Conservation (phyloP, 73 alveolate genomes). For the Symbiodinium natans region DNA sequence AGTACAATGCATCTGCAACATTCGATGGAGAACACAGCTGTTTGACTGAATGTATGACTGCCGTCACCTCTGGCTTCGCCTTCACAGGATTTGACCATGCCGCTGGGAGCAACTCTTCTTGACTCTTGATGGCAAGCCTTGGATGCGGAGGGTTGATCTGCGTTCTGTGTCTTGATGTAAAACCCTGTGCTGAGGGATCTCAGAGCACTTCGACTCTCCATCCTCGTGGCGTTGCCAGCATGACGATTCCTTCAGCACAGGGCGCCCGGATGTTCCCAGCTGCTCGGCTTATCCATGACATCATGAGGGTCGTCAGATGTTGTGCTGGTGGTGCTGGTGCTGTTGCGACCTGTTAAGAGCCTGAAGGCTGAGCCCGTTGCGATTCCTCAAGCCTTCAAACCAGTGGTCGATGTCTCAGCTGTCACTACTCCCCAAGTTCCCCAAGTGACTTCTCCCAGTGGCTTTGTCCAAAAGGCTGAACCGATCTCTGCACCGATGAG, state of each 20-base stretch:
- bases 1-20: too few species aligned
- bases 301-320: too few species aligned
- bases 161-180: too few species aligned
- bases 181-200: not conserved
- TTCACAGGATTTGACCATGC: not conserved
- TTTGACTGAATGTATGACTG: too few species aligned
- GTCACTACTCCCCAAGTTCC: too few species aligned
- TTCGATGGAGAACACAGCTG: too few species aligned
- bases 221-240: not conserved
- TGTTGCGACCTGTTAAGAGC: too few species aligned
- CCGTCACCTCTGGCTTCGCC: too few species aligned
- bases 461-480: not conserved
- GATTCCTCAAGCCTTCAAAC: not conserved
- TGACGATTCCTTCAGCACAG: constrained; percentile 2
- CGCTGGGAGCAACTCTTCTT: not conserved
- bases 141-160: too few species aligned
- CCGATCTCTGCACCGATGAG: not conserved
- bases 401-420: not conserved
- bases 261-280: constrained; percentile 9
- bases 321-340: too few species aligned
- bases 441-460: too few species aligned
- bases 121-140: not conserved
- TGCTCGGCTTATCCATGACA: too few species aligned
- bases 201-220: not conserved
- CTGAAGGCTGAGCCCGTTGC: constrained; percentile 7